Percentiles rank a stretch among this genome's conserved stretches.
Conservation (phyloP, 441 rosid genomes). For the Omphalea diandra region DNA sequence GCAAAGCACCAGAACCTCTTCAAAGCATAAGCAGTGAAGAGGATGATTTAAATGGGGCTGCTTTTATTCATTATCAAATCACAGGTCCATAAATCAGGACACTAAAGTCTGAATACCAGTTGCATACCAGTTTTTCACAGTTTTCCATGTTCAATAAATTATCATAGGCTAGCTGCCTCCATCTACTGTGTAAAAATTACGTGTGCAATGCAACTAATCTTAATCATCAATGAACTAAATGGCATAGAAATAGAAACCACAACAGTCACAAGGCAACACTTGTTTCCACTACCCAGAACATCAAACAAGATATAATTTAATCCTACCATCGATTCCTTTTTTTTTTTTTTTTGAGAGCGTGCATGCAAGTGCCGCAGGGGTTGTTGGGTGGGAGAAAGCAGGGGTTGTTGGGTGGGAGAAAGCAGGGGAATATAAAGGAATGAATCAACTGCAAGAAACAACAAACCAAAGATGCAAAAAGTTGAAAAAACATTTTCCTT, state of each 20-base stretch:
- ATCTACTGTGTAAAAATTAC: too few species aligned
- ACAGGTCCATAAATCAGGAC: background rate
- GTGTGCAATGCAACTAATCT: background rate
- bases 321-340: background rate
- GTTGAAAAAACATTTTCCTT: background rate
- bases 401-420: too few species aligned
- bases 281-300: background rate
- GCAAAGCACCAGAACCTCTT: background rate
- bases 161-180: background rate
- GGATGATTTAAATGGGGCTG: background rate
- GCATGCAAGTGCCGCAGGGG: too few species aligned
- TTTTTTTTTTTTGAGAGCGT: too few species aligned
- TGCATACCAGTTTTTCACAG: background rate
- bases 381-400: too few species aligned
- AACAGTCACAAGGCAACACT: background rate
- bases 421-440: background rate
- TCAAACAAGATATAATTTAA: background rate
- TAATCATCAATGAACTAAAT: background rate
- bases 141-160: background rate
- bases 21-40: background rate
- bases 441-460: background rate
- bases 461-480: background rate
- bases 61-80: background rate
- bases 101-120: background rate
- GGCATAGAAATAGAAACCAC: background rate